Evolutionary conservation across 1,284 basidiomycete genomes (phyloP), one percentile per base, ranked within the genome.

Genomic region (Apiotrichum gamsii): DNA sequence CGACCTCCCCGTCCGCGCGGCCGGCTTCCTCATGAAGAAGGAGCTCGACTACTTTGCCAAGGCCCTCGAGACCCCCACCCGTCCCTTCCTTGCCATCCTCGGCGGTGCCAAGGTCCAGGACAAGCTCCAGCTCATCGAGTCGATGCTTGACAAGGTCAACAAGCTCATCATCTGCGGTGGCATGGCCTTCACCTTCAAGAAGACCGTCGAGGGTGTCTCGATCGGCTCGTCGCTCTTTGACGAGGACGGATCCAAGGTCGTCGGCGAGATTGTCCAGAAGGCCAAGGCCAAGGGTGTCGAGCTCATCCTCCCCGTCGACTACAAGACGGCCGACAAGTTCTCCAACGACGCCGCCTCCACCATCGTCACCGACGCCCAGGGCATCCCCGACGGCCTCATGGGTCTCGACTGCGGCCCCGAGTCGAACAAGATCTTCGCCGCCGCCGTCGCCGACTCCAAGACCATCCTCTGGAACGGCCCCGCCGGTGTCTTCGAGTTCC

Each of bases 121-220:
- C 77, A 98, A 98, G 79, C 96, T 98, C 64, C 89, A 93, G 74
- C 79, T 98, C 52, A 98, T 98, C 69, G 94, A 98, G 68, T 96
- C 96, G 78, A 88, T 98, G 87, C 80, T 98, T 57, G 93, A 97
- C 78, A 95, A 97, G 82, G 91, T 98, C 74, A 79, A 98, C 77
- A 88, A 86, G 44, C 77, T 98, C 59, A 97, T 98, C 74, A 89
- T 98, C 63, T 89, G 90, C 62, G 95, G 95, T 69, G 94, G 94
- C 39, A 98, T 98, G 94, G 89, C 90, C 39, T 98, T 96, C 76
- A 98, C 94, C 54, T 98, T 98, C 80, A 94, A 95, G 77, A 98
- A 97, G 79, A 87, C 84, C 8, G 78, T 96, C 45, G 80, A 96
- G 54, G 79, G 82, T 58, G 80, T 94, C 50, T 54, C 83, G 85